phyloP scores from a whole-genome alignment of 768 basidiomycete species.

The Cystofilobasidium ferigula region DNA sequence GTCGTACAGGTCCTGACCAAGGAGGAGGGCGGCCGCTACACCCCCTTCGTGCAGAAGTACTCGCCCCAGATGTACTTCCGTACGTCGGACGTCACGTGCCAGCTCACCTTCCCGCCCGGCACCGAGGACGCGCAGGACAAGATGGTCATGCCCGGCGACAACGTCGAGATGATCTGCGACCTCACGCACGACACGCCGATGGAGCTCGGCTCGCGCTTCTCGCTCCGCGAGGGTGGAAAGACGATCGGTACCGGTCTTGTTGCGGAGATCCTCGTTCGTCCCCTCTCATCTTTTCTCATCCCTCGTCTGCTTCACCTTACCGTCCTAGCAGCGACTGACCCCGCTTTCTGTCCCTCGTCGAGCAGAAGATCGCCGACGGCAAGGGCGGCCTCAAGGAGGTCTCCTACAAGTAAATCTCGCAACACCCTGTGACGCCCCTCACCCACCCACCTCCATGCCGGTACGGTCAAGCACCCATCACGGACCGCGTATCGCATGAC shows the following conservation, averaged over 20 bases:
- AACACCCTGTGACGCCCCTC: no score
- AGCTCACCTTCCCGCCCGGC: slow-evolving; percentile 73
- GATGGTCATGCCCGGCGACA: slow-evolving; percentile 42
- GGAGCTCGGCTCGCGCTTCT: slow-evolving; percentile 25
- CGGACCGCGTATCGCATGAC: no score
- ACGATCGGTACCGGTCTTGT: slow-evolving; percentile 25
- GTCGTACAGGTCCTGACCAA: slow-evolving; percentile 62
- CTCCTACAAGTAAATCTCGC: slow-evolving; percentile 3
- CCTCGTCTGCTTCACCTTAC: not conserved
- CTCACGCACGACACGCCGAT: slow-evolving; percentile 22
- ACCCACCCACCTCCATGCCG: no score
- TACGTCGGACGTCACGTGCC: slow-evolving; percentile 82
- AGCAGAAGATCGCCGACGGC: slow-evolving; percentile 4
- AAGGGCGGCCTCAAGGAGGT: not conserved
- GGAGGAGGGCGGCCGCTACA: slow-evolving; percentile 56
- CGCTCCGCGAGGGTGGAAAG: slow-evolving; percentile 26
- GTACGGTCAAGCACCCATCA: no score
- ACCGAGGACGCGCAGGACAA: slow-evolving; percentile 71
- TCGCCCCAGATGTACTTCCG: slow-evolving; percentile 61
- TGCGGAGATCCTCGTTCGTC: slow-evolving; percentile 11
- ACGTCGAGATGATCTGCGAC: slow-evolving; percentile 24
- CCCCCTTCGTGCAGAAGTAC: slow-evolving; percentile 64
- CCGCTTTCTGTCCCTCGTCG: not conserved
- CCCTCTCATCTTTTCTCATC: not conserved
- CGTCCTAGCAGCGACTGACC: not conserved